Evolutionary conservation across 257 asterid genomes (phyloP).

Genomic region (Solanum verrucosum): DNA sequence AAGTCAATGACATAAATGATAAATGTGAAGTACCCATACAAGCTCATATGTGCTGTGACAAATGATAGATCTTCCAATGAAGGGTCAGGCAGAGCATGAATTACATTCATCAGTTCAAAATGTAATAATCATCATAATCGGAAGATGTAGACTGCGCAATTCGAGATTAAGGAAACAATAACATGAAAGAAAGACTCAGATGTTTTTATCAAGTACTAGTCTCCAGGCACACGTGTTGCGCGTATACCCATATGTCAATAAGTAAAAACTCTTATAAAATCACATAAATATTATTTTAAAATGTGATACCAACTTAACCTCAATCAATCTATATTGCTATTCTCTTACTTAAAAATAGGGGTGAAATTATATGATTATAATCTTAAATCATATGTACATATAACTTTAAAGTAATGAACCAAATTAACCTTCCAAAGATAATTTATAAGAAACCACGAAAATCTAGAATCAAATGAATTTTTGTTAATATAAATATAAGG

Average conservation of each 20-base stretch:
- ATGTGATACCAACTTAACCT: background rate
- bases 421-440: background rate
- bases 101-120: background rate
- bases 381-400: background rate
- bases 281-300: background rate
- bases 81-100: background rate
- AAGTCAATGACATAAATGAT: background rate
- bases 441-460: background rate
- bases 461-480: background rate
- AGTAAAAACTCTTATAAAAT: background rate
- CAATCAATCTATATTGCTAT: too few species aligned
- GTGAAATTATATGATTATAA: background rate
- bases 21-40: background rate
- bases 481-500: background rate
- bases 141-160: background rate
- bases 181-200: background rate
- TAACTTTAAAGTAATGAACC: background rate
- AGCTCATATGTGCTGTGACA: background rate
- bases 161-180: background rate
- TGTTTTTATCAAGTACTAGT: background rate
- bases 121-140: background rate
- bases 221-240: background rate
- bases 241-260: background rate
- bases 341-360: background rate
- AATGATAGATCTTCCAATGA: background rate